Conservation (phyloP, 1,284 basidiomycete genomes). For the Mycena citricolor region DNA sequence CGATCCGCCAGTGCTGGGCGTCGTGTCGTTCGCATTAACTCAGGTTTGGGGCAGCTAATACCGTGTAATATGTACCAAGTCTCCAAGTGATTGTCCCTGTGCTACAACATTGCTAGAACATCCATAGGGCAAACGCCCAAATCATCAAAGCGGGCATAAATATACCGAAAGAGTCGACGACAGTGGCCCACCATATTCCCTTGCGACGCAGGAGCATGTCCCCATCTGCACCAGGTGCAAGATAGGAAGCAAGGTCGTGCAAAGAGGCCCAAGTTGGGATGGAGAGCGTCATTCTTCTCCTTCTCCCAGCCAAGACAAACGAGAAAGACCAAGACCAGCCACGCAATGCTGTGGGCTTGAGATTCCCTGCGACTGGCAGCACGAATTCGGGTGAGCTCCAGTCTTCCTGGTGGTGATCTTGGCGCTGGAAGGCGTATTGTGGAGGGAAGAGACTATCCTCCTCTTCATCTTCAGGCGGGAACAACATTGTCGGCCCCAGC, state of each 20-base stretch:
- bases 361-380: conserved; percentile 29
- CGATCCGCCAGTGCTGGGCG: conserved; percentile 40
- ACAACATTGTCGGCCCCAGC: conserved; percentile 28
- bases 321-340: conserved; percentile 38
- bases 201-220: conserved; percentile 24
- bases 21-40: conserved; percentile 39
- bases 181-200: conserved; percentile 29
- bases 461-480: conserved; percentile 39
- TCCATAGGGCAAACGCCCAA: conserved; percentile 38
- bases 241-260: conserved; percentile 21
- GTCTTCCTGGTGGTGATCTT: conserved; percentile 29
- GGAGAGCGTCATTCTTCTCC: conserved; percentile 40
- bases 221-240: conserved; percentile 22
- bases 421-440: conserved; percentile 36
- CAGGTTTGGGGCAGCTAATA: conserved; percentile 30
- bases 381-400: too few relatives aligned
- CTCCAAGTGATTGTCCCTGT: conserved; percentile 11
- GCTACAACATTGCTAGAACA: conserved; percentile 28
- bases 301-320: conserved; percentile 43
- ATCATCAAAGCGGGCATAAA: conserved; percentile 34
- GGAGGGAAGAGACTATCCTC: conserved; percentile 41
- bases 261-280: conserved; percentile 30
- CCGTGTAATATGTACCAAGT: conserved; percentile 6
- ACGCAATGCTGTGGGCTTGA: conserved; percentile 19
- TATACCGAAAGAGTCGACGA: conserved; percentile 33